Base-by-base conservation (phyloP, 225 moss, liverwort and hornwort genomes). In the Physcomitrium patens region DNA sequence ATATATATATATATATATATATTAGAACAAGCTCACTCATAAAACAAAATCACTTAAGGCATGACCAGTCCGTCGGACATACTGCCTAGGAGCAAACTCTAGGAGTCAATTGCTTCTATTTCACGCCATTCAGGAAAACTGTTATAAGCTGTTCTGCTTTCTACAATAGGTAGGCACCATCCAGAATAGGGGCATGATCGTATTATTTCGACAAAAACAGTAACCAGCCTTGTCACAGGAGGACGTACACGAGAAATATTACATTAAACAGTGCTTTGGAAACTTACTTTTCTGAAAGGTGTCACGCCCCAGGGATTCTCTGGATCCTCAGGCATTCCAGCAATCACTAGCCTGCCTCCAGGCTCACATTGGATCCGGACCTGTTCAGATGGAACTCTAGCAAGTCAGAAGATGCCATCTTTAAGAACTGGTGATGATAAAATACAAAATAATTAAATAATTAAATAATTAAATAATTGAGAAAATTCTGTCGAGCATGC, bases 301-400 rank as follows among this genome's bases (percentile, higher is more conserved):
- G 97, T 99, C 13, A 99, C 97, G 62, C 97, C 97, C 97, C 97
- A 99, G 17, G 97, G 97, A 74, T 99, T 99, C 72, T 93, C 93
- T 9, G 97, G 97, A 73, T 99, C 94, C 69, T 99, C 97, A 0
- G 97, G 97, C 72, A 93, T 90, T 59, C 97, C 97, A 72, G 94
- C 94, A 71, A 99, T 99, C 31, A 99, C 97, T 26, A 99, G 81
- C 70, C 97, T 89, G 46, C 97, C 97, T 79, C 97, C 97, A 60
- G 94, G 94, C 85, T 99, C 97, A 75, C 97, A 99, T 67, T 99
- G 97, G 76, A 99, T 99, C 63, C 97, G 90, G 62, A 99, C 97
- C 97, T 99, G 88, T 22, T 8, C 64, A 54, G 26, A 14, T 45
- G 18, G 7, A 73, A 49, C 52, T 55, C 31, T 70, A 12, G 7